phyloP scores from a whole-genome alignment of 495 filamentous ascomycete genomes.

The Durotheca rogersii region DNA sequence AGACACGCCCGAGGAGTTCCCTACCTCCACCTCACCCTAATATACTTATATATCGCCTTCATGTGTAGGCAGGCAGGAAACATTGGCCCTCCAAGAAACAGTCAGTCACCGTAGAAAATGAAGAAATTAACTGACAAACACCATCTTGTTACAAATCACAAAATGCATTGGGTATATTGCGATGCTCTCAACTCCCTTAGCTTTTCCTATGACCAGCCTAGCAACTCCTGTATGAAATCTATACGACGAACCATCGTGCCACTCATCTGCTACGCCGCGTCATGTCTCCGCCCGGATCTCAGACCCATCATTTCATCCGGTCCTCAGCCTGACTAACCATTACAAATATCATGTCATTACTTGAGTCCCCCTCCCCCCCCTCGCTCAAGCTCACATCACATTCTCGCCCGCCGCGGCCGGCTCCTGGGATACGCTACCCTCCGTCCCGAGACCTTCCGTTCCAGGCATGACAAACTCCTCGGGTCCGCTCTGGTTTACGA shows the following conservation, averaged over 20 bases:
- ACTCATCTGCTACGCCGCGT: constrained; percentile 4
- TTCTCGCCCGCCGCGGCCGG: constrained; percentile 11
- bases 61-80: no score
- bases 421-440: constrained; percentile 28
- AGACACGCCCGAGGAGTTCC: no score
- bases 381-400: constrained; percentile 8
- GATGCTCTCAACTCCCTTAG: constrained; percentile 25
- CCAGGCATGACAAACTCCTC: constrained; percentile 83
- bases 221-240: constrained; percentile 26
- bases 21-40: no score
- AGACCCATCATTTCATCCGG: constrained; percentile 1
- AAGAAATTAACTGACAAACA: no score
- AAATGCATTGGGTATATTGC: constrained; percentile 32
- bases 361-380: neutral
- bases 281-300: neutral
- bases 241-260: constrained; percentile 6
- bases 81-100: no score
- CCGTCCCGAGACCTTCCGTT: constrained; percentile 53
- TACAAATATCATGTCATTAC: constrained; percentile 4
- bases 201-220: constrained; percentile 26
- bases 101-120: no score
- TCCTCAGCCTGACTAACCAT: neutral
- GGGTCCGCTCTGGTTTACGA: constrained; percentile 64
- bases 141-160: constrained; percentile 16
- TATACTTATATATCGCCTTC: no score